These are phyloP conservation scores for Aquanectria penicillioides DNA, from an alignment of 2,329 filamentous ascomycete genomes.

Conservation along the genomic window DNA sequence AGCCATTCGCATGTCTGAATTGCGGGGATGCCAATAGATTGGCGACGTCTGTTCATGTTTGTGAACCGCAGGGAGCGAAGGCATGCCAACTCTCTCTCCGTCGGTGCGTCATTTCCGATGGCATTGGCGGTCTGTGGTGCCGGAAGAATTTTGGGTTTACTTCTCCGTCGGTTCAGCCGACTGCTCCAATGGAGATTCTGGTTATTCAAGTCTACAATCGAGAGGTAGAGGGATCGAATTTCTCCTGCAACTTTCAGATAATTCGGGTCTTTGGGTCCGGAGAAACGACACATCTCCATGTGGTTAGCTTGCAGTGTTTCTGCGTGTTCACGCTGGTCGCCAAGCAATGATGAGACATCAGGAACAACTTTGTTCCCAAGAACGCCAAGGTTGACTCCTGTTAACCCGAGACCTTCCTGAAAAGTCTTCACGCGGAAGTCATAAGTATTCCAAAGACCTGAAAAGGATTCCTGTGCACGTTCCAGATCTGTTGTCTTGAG, in stretches of 20 bases:
- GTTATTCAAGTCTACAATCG: not conserved
- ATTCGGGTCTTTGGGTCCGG: constrained; percentile 9
- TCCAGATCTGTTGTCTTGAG: constrained; percentile 25
- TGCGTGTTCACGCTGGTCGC: constrained; percentile 18
- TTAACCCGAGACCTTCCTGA: constrained; percentile 23
- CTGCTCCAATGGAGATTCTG: not conserved
- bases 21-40: too few species aligned
- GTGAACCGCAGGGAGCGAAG: too few species aligned
- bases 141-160: too few species aligned
- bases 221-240: not conserved
- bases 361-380: constrained; percentile 27
- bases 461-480: constrained; percentile 22
- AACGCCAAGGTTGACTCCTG: constrained; percentile 7
- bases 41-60: too few species aligned
- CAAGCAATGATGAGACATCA: constrained; percentile 20
- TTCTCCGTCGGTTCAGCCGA: too few species aligned
- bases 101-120: too few species aligned
- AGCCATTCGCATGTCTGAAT: constrained; percentile 33
- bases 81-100: too few species aligned
- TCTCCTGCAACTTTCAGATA: constrained; percentile 25
- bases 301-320: constrained; percentile 31
- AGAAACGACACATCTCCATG: constrained; percentile 18
- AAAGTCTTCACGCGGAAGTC: constrained; percentile 31
- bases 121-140: too few species aligned
- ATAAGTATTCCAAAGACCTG: constrained; percentile 8